phyloP scores from a whole-genome alignment of 2,329 filamentous ascomycete species.

The Aulographum hederae region DNA sequence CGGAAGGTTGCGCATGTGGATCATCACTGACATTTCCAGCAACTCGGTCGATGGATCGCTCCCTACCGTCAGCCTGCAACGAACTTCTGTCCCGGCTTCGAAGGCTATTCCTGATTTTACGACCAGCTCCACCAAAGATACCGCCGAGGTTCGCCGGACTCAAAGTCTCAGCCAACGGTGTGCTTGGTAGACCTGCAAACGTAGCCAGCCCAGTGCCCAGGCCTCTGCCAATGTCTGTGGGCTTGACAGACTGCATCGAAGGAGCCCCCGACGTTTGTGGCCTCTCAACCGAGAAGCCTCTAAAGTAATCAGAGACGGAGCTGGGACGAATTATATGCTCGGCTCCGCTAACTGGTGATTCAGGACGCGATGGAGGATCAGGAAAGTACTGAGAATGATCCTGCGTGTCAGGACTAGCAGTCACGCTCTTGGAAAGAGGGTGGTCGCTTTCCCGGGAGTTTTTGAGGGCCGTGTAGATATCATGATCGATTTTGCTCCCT shows the following conservation, averaged over 20 bases:
- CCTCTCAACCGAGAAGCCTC: too few relatives aligned
- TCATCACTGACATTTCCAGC: slow-evolving; percentile 37
- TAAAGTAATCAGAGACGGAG: too few relatives aligned
- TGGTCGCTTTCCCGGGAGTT: slow-evolving; percentile 40
- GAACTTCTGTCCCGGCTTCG: slow-evolving; percentile 22
- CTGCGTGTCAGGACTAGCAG: slow-evolving; percentile 43
- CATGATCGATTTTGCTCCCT: slow-evolving; percentile 39
- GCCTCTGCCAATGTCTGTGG: neutral
- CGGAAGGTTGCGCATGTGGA: slow-evolving; percentile 44
- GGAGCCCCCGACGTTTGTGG: neutral
- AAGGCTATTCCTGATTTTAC: slow-evolving; percentile 26
- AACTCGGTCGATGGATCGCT: slow-evolving; percentile 44
- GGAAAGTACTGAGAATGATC: slow-evolving; percentile 17
- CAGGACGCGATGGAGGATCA: slow-evolving; percentile 20
- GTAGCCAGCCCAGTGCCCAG: slow-evolving; percentile 10
- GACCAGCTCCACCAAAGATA: slow-evolving; percentile 26
- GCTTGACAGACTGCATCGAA: neutral
- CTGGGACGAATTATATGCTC: too few relatives aligned
- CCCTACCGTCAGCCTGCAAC: slow-evolving; percentile 29
- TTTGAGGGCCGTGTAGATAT: slow-evolving; percentile 31
- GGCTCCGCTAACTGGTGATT: slow-evolving; percentile 14
- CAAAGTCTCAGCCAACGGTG: slow-evolving; percentile 23
- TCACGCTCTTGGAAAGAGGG: slow-evolving; percentile 57
- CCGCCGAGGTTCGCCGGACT: slow-evolving; percentile 23
- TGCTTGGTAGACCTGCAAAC: slow-evolving; percentile 24